A percentile compares a stretch with the other conserved stretches of the same genome.
Conservation (phyloP, 2,329 filamentous ascomycete genomes). For the Knufia petricola region DNA sequence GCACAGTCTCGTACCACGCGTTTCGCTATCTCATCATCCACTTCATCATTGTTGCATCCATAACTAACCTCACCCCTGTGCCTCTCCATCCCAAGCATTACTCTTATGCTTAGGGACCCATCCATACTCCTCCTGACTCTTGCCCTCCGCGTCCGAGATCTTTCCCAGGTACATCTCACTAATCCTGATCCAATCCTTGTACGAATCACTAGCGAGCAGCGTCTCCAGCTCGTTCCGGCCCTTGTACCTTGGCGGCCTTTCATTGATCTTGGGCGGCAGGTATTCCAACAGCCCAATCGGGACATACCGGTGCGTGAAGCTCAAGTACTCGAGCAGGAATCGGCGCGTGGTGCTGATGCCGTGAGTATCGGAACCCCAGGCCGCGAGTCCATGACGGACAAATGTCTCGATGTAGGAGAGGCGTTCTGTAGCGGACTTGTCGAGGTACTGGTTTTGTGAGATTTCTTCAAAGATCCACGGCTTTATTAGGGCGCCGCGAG, state of each 20-base stretch:
- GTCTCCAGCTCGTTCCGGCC: slow-evolving; percentile 89
- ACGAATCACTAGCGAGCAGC: slow-evolving; percentile 80
- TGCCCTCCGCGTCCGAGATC: slow-evolving; percentile 33
- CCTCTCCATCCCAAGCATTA: slow-evolving; percentile 10
- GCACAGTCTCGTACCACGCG: too few species aligned
- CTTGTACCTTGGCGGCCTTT: slow-evolving; percentile 73
- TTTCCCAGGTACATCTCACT: slow-evolving; percentile 98
- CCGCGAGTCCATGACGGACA: slow-evolving; percentile 77
- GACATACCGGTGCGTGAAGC: slow-evolving; percentile 85
- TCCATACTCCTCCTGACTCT: slow-evolving; percentile 68
- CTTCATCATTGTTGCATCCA: too few species aligned
- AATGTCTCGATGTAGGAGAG: slow-evolving; percentile 82
- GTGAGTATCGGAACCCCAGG: slow-evolving; percentile 92
- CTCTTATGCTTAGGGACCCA: slow-evolving; percentile 98
- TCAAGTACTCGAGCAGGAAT: slow-evolving; percentile 92
- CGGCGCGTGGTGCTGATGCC: slow-evolving; percentile 82
- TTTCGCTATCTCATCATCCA: too few species aligned
- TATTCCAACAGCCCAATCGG: slow-evolving; percentile 81
- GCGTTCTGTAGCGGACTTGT: slow-evolving; percentile 85
- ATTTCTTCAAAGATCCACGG: slow-evolving; percentile 99
- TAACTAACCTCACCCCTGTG: slow-evolving; percentile 3
- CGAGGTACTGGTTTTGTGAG: slow-evolving; percentile 71
- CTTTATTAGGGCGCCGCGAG: slow-evolving; percentile 91
- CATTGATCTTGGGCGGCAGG: slow-evolving; percentile 78
- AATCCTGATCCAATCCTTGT: slow-evolving; percentile 98